Percentiles rank a stretch among this genome's conserved stretches.
These are phyloP conservation scores for Trifolium subterraneum DNA, from an alignment of 306 rosid species.

Conservation along the genomic window DNA sequence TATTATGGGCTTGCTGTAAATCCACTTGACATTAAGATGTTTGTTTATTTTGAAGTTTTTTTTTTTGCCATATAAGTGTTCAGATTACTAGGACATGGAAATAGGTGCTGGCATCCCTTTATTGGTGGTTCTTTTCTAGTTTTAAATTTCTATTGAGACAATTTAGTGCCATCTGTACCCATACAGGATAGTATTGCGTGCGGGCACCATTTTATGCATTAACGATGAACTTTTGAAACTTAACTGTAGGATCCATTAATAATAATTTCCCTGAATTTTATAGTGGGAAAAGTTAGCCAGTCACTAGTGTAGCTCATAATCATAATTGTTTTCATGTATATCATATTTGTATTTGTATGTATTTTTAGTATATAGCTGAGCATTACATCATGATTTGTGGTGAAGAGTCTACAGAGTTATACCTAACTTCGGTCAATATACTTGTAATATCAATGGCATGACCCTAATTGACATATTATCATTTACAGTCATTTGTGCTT, in stretches of 20 bases:
- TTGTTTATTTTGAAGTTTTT: neutral
- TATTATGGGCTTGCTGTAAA: neutral
- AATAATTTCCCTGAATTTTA: no score
- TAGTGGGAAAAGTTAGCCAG: slow-evolving; percentile 1
- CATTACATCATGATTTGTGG: neutral
- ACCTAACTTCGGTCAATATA: slow-evolving; percentile 7
- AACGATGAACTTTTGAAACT: no score
- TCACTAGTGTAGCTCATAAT: slow-evolving; percentile 7
- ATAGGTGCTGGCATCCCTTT: slow-evolving; percentile 19
- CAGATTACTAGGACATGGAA: slow-evolving; percentile 22
- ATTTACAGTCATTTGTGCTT: neutral
- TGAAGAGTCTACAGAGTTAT: neutral
- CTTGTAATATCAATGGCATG: slow-evolving; percentile 28
- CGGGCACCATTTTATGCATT: neutral
- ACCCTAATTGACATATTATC: slow-evolving; percentile 22
- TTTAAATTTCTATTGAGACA: slow-evolving; percentile 8
- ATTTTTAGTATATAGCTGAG: neutral
- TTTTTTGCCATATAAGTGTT: neutral
- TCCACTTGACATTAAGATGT: slow-evolving; percentile 8
- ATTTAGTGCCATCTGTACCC: neutral
- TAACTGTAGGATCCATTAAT: no score
- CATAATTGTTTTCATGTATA: slow-evolving; percentile 5
- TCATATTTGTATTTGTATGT: neutral
- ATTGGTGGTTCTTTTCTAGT: slow-evolving; percentile 11
- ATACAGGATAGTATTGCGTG: slow-evolving; percentile 4